phyloP scores from a whole-genome alignment of 257 asterid species.

The Leonotis leonurus region DNA sequence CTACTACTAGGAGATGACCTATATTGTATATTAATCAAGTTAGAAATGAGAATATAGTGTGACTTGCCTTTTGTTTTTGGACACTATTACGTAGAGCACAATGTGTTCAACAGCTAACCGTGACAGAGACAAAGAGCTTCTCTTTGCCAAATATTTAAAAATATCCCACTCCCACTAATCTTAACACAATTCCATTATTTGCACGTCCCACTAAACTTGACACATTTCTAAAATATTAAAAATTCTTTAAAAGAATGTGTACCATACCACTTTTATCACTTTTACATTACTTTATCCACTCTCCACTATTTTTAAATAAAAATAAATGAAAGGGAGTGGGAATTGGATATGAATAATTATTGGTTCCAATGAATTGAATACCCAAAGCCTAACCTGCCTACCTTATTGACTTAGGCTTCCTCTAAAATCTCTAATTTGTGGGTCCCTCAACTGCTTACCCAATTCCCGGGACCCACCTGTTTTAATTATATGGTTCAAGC shows the following conservation, averaged over 20 bases:
- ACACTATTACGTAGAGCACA: background rate
- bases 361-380: background rate
- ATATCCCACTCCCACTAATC: too few relatives aligned
- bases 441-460: background rate
- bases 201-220: too few relatives aligned
- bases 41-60: background rate
- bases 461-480: background rate
- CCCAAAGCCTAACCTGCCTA: background rate
- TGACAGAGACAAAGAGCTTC: background rate
- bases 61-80: background rate
- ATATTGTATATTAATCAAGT: background rate
- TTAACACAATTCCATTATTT: too few relatives aligned
- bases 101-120: background rate
- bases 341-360: background rate
- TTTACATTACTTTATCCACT: too few relatives aligned
- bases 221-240: too few relatives aligned
- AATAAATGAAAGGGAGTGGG: background rate
- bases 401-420: background rate
- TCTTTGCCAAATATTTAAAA: background rate
- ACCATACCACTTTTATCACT: too few relatives aligned
- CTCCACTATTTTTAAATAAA: too few relatives aligned
- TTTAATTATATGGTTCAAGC: background rate
- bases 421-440: background rate
- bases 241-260: too few relatives aligned
- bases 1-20: background rate